Percentiles rank a stretch among this genome's conserved stretches.
These are phyloP conservation scores for Chaetoceros tenuissimus DNA, from an alignment of 108 stramenopile genomes.

Conservation along the genomic window DNA sequence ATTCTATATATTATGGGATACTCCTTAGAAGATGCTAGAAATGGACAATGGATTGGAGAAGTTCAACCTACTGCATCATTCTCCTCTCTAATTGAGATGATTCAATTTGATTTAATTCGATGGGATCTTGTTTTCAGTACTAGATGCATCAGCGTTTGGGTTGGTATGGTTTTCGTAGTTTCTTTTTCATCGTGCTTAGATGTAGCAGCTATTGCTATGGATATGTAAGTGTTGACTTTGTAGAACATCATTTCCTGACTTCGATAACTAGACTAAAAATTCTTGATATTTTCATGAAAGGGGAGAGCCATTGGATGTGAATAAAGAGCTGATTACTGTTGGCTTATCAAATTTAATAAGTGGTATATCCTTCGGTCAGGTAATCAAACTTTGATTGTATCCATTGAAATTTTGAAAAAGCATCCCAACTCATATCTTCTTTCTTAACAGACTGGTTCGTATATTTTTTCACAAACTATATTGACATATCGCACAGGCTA, in stretches of 20 bases:
- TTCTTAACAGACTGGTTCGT: slow-evolving; percentile 91
- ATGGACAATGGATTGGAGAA: slow-evolving; percentile 74
- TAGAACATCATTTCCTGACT: neutral
- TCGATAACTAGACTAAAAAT: neutral
- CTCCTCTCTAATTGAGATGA: slow-evolving; percentile 48
- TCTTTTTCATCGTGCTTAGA: slow-evolving; percentile 93
- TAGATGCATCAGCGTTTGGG: slow-evolving; percentile 69
- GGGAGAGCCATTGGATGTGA: slow-evolving; percentile 88
- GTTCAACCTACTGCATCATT: slow-evolving; percentile 64
- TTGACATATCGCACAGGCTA: slow-evolving; percentile 91
- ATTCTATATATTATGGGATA: slow-evolving; percentile 28
- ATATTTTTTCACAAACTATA: slow-evolving; percentile 98
- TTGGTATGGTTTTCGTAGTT: slow-evolving; percentile 98
- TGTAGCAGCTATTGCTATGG: slow-evolving; percentile 85
- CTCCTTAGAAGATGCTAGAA: slow-evolving; percentile 55
- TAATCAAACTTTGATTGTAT: too few species aligned
- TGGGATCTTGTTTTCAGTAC: slow-evolving; percentile 52
- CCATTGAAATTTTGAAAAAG: too few species aligned
- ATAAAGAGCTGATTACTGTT: slow-evolving; percentile 87
- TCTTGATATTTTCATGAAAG: slow-evolving; percentile 33
- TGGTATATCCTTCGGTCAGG: slow-evolving; percentile 75
- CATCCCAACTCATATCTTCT: too few species aligned
- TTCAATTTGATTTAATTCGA: slow-evolving; percentile 57
- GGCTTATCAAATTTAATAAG: slow-evolving; percentile 86
- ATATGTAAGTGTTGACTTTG: slow-evolving; percentile 16